Evolutionary conservation across 306 rosid species (phyloP).

Genomic region (Hippophae tibetana): DNA sequence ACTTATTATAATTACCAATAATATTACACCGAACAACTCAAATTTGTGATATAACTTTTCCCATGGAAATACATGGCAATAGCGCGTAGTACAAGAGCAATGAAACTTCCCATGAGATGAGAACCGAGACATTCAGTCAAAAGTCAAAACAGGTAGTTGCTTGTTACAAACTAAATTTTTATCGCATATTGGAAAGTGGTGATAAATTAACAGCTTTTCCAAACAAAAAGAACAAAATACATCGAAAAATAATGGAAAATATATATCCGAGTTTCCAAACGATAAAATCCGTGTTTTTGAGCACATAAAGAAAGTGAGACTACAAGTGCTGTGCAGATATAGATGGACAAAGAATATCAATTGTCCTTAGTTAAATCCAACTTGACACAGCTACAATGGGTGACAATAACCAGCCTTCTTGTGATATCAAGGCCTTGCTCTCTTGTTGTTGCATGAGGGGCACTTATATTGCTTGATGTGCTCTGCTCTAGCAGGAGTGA

Average conservation of each 20-base stretch:
- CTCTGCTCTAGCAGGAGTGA: constrained; percentile 57
- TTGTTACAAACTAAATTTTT: no score
- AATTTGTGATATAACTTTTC: no score
- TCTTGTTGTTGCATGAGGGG: constrained; percentile 61
- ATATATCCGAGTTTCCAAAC: background rate
- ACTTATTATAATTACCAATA: no score
- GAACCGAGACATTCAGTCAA: no score
- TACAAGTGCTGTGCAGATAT: constrained; percentile 25
- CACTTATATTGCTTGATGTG: constrained; percentile 63
- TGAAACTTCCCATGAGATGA: no score
- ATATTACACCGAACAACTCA: no score
- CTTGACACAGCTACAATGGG: constrained; percentile 25
- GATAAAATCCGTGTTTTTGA: background rate
- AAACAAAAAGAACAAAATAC: no score
- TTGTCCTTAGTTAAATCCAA: constrained; percentile 36
- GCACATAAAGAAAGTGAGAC: constrained; percentile 5
- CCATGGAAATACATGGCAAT: no score
- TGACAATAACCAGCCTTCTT: constrained; percentile 19
- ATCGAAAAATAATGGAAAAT: no score
- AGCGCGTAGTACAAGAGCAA: no score
- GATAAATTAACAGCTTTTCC: background rate
- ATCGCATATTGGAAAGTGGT: background rate
- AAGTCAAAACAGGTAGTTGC: no score
- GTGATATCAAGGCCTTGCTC: constrained; percentile 44
- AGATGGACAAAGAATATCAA: constrained; percentile 20